phyloP scores from a whole-genome alignment of 2,329 filamentous ascomycete genomes.

The Fusarium torreyae region DNA sequence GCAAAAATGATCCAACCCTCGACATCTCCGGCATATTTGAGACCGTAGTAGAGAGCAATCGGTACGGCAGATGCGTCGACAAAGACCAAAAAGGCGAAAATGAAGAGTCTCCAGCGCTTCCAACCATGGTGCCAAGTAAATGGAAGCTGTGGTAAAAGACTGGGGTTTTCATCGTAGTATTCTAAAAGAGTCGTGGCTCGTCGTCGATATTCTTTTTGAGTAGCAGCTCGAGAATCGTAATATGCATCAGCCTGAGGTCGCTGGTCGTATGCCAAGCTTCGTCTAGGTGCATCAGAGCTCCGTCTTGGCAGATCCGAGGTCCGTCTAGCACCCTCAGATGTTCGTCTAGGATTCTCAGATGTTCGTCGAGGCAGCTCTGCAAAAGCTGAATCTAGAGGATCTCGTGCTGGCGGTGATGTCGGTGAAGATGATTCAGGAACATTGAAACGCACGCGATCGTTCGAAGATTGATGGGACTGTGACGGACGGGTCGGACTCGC shows the following conservation, averaged over 20 bases:
- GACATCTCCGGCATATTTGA: constrained; percentile 60
- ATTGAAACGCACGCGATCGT: constrained; percentile 42
- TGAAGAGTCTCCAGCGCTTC: constrained; percentile 60
- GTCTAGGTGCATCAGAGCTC: constrained; percentile 46
- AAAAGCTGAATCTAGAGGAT: constrained; percentile 32
- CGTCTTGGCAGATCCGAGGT: constrained; percentile 46
- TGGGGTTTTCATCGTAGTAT: constrained; percentile 58
- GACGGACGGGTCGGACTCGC: constrained; percentile 30
- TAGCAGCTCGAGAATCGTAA: constrained; percentile 59
- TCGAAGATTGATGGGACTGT: constrained; percentile 32
- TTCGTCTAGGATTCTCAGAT: constrained; percentile 44
- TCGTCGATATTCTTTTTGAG: constrained; percentile 54
- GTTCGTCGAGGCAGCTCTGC: constrained; percentile 46
- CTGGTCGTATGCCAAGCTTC: constrained; percentile 56
- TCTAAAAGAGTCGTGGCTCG: constrained; percentile 56
- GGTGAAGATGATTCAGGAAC: constrained; percentile 21
- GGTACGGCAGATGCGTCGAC: constrained; percentile 62
- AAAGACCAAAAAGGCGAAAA: constrained; percentile 65
- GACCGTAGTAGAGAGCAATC: constrained; percentile 67
- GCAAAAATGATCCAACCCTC: constrained; percentile 64
- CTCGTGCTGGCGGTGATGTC: constrained; percentile 21
- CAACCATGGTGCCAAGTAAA: constrained; percentile 60
- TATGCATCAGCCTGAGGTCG: constrained; percentile 55
- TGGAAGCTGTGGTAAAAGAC: constrained; percentile 58
- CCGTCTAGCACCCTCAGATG: constrained; percentile 23